Percentiles rank a stretch among this genome's conserved stretches.
Evolutionary conservation across 306 rosid genomes (phyloP).

Genomic region (Cucumis hystrix): DNA sequence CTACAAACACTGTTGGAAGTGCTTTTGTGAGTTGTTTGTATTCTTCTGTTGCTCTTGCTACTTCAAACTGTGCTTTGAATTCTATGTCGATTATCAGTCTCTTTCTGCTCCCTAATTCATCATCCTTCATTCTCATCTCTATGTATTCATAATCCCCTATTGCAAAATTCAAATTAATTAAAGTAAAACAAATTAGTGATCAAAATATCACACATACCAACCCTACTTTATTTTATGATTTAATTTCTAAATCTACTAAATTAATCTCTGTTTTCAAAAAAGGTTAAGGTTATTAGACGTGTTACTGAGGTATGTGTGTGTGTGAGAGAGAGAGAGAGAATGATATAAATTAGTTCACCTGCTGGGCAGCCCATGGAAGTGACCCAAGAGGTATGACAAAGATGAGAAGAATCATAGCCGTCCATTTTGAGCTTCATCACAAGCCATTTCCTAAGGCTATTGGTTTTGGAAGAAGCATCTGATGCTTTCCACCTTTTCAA

Average conservation of each 20-base stretch:
- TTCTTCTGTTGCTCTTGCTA: slow-evolving; percentile 49
- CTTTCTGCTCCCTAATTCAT: not conserved
- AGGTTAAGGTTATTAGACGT: too few relatives aligned
- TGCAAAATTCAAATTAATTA: too few relatives aligned
- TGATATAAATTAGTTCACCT: slow-evolving; percentile 17
- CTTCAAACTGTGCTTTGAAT: slow-evolving; percentile 69
- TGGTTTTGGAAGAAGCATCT: slow-evolving; percentile 17
- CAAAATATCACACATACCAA: too few relatives aligned
- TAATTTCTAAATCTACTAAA: too few relatives aligned
- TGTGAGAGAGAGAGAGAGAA: not conserved
- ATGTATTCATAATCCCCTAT: slow-evolving; percentile 52
- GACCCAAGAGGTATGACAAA: slow-evolving; percentile 57
- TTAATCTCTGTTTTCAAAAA: too few relatives aligned
- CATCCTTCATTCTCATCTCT: slow-evolving; percentile 27
- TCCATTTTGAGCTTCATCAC: slow-evolving; percentile 33
- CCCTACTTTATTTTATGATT: too few relatives aligned
- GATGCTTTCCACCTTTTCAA: slow-evolving; percentile 14
- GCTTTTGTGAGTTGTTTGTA: slow-evolving; percentile 39
- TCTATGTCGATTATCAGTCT: slow-evolving; percentile 65
- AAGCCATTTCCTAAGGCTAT: slow-evolving; percentile 30
- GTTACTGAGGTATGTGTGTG: too few relatives aligned
- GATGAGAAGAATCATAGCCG: slow-evolving; percentile 35
- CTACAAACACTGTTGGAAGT: slow-evolving; percentile 48
- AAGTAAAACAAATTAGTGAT: too few relatives aligned
- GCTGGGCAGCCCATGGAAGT: slow-evolving; percentile 54